Evolutionary conservation across 768 basidiomycete genomes (phyloP).

Genomic region (Crassisporium funariophilum): DNA sequence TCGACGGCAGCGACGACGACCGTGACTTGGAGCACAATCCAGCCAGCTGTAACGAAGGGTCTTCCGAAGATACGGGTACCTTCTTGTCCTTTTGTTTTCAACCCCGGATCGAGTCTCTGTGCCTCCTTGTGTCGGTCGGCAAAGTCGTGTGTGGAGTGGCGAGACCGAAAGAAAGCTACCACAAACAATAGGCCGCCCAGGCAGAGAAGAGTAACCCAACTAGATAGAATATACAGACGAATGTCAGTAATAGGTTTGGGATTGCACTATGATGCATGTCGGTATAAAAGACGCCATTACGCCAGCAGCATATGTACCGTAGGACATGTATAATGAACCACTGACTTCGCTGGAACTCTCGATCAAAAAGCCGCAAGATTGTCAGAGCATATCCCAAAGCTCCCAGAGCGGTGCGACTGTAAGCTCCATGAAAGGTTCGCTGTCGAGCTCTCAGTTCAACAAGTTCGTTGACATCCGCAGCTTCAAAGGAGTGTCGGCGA

Average conservation of each 20-base stretch:
- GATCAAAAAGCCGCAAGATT: conserved; percentile 79
- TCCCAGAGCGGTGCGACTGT: conserved; percentile 73
- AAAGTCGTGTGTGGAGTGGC: conserved; percentile 75
- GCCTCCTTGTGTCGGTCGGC: conserved; percentile 56
- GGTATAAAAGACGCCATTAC: neutral
- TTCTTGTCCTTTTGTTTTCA: conserved; percentile 63
- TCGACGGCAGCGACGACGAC: conserved; percentile 65
- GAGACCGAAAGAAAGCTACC: conserved; percentile 58
- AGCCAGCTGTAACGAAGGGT: conserved; percentile 81
- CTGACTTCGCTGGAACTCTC: conserved; percentile 72
- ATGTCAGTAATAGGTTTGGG: conserved; percentile 1
- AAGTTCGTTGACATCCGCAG: conserved; percentile 58
- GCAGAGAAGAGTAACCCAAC: conserved; percentile 64
- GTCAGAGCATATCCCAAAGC: conserved; percentile 74
- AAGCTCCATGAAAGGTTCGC: conserved; percentile 83
- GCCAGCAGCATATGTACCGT: neutral
- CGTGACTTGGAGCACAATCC: conserved; percentile 65
- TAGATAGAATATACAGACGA: conserved; percentile 13
- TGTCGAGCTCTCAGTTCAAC: conserved; percentile 79
- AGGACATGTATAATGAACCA: conserved; percentile 7
- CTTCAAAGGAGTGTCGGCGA: conserved; percentile 48
- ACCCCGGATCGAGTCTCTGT: conserved; percentile 35
- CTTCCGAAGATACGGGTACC: conserved; percentile 67
- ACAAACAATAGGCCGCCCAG: conserved; percentile 64
- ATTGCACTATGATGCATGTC: neutral